phyloP scores from a whole-genome alignment of 768 basidiomycete genomes.

The Xerocomellus amylosporus region DNA sequence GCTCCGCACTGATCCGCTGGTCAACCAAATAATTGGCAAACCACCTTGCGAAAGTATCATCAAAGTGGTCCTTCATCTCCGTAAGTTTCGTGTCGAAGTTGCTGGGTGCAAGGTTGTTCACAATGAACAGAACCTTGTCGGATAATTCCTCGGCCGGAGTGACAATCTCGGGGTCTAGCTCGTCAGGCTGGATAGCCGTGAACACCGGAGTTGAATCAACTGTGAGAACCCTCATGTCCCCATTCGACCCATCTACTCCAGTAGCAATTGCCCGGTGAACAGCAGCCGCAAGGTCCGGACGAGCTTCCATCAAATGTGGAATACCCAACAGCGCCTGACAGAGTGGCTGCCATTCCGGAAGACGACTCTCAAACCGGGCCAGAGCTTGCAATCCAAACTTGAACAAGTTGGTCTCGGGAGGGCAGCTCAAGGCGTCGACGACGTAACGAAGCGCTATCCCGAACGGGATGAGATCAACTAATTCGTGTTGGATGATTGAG shows the following conservation, averaged over 20 bases:
- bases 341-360: conserved; percentile 89
- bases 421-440: conserved; percentile 86
- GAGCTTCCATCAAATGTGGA: conserved; percentile 79
- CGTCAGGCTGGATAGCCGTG: conserved; percentile 73
- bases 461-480: conserved; percentile 91
- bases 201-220: conserved; percentile 59
- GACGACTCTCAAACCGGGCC: conserved; percentile 77
- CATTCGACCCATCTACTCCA: conserved; percentile 42
- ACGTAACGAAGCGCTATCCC: conserved; percentile 97
- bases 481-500: conserved; percentile 88
- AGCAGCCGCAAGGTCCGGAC: conserved; percentile 73
- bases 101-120: conserved; percentile 94
- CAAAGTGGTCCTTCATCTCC: conserved; percentile 85
- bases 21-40: conserved; percentile 98
- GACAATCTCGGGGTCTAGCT: conserved; percentile 56
- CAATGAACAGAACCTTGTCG: conserved; percentile 94
- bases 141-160: conserved; percentile 82
- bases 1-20: conserved; percentile 92
- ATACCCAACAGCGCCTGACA: conserved; percentile 88
- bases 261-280: conserved; percentile 70
- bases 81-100: conserved; percentile 86
- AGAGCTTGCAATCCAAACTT: conserved; percentile 94
- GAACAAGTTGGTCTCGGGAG: conserved; percentile 90
- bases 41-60: conserved; percentile 85
- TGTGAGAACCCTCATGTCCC: conserved; percentile 38